Evolutionary conservation across 345 rosid genomes (phyloP).

Genomic region (Melastoma malabathricum): DNA sequence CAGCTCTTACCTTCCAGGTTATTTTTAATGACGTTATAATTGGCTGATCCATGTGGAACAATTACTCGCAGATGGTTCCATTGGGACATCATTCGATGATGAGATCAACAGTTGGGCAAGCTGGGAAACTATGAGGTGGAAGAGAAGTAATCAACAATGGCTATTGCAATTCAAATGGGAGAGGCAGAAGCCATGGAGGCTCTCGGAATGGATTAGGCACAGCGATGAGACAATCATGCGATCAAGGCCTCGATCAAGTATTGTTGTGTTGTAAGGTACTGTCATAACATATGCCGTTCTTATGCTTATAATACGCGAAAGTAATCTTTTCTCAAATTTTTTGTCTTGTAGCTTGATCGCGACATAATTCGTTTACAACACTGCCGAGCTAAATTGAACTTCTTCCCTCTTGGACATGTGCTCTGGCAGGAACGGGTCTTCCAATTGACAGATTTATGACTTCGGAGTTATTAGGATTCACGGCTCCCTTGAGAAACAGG

Average conservation of each 20-base stretch:
- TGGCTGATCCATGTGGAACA: conserved; percentile 5
- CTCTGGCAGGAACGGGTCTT: conserved; percentile 89
- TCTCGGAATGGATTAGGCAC: conserved; percentile 84
- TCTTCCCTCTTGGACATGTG: conserved; percentile 90
- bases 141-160: conserved; percentile 98
- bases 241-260: conserved; percentile 44
- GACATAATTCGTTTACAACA: conserved; percentile 73
- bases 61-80: conserved; percentile 69
- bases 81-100: conserved; percentile 63
- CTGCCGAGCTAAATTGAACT: conserved; percentile 65
- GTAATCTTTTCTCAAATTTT: no score
- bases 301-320: no score
- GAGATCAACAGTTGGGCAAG: conserved; percentile 57
- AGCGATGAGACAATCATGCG: conserved; percentile 69
- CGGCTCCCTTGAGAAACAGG: conserved; percentile 93
- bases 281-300: no score
- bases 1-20: conserved; percentile 20
- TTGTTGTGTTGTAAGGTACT: no score
- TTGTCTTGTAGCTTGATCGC: conserved; percentile 69
- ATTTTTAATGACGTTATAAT: background rate
- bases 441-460: conserved; percentile 90
- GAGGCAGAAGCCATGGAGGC: conserved; percentile 99
- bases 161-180: conserved; percentile 95
- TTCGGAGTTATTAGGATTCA: conserved; percentile 57
- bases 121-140: conserved; percentile 98